Evolutionary conservation across 2,329 filamentous ascomycete genomes (phyloP), one percentile per base, ranked within the genome.

Genomic region (Hyphodiscus sp.): DNA sequence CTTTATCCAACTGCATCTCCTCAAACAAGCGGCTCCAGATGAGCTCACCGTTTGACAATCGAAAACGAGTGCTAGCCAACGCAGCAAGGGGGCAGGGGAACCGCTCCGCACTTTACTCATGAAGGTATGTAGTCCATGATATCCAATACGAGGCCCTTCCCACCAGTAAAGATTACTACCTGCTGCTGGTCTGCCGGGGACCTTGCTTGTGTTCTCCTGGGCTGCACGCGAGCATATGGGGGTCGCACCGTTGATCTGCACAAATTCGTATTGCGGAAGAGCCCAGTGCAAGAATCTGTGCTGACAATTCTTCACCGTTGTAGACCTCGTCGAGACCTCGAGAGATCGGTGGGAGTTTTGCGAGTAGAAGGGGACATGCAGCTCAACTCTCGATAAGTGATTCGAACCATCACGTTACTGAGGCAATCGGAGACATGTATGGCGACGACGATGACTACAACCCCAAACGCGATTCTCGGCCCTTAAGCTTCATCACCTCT

Each of bases 371-470:
- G 30, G 65, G 66, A 46, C 67, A 69, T 65, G 63, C 48, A 54
- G 45, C 58, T 29, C 65, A 67, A 61, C 61, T 68, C 30, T 69
- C 67, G 20, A 69, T 87, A 68, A 86, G 80, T 74, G 85, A 88
- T 72, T 82, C 86, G 62, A 83, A 74, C 68, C 84, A 89, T 71
- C 86, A 89, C 78, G 82, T 88, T 64, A 89, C 85, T 46, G 86
- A 89, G 68, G 83, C 85, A 51, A 87, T 89, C 70, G 83, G 83
- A 57, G 82, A 86, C 71, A 81, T 87, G 77, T 89, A 89, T 71
- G 82, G 81, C 65, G 79, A 82, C 62, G 70, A 71, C 62, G 73
- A 77, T 59, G 76, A 78, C 62, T 72, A 70, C 63, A 75, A 78
- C 62, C 72, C 70, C 63, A 75, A 72, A 62, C 73, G 75, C 65